Conservation (phyloP, 2,329 filamentous ascomycete species). For the Didymella sp. region DNA sequence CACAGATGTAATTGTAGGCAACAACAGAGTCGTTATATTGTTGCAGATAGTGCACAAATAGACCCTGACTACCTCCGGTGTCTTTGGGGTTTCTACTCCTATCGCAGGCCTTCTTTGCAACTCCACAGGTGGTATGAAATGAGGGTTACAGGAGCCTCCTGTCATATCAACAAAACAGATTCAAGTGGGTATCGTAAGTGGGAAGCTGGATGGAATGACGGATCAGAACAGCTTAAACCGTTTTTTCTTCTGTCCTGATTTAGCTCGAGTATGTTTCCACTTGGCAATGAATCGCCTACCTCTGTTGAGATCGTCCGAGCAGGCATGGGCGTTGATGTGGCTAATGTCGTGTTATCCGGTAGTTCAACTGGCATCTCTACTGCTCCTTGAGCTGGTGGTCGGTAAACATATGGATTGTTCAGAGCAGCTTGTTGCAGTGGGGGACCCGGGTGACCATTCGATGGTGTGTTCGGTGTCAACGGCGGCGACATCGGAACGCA, state of each 20-base stretch:
- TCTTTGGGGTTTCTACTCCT: no score
- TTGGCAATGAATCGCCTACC: slow-evolving; percentile 18
- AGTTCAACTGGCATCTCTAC: slow-evolving; percentile 31
- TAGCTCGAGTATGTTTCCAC: slow-evolving; percentile 10
- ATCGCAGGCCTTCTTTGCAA: no score
- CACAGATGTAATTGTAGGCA: no score
- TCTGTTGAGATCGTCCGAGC: slow-evolving; percentile 24
- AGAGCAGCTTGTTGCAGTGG: slow-evolving; percentile 17
- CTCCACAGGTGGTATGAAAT: no score
- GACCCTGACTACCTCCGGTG: no score
- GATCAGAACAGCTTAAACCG: slow-evolving; percentile 32
- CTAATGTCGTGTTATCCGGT: slow-evolving; percentile 22
- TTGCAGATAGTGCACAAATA: no score
- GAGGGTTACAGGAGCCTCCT: no score
- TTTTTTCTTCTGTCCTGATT: slow-evolving; percentile 33
- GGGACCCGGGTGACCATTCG: slow-evolving; percentile 20
- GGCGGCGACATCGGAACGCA: slow-evolving; percentile 23
- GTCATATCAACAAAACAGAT: neutral
- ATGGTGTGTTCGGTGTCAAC: slow-evolving; percentile 23
- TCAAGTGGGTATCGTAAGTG: slow-evolving; percentile 13
- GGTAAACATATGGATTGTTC: slow-evolving; percentile 16
- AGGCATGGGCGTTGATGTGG: slow-evolving; percentile 19
- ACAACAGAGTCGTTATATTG: no score
- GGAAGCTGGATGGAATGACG: neutral
- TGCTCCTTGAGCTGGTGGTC: slow-evolving; percentile 19